These are phyloP conservation scores for Crithidia thermophila DNA, from an alignment of 208 protist species.

Conservation along the genomic window DNA sequence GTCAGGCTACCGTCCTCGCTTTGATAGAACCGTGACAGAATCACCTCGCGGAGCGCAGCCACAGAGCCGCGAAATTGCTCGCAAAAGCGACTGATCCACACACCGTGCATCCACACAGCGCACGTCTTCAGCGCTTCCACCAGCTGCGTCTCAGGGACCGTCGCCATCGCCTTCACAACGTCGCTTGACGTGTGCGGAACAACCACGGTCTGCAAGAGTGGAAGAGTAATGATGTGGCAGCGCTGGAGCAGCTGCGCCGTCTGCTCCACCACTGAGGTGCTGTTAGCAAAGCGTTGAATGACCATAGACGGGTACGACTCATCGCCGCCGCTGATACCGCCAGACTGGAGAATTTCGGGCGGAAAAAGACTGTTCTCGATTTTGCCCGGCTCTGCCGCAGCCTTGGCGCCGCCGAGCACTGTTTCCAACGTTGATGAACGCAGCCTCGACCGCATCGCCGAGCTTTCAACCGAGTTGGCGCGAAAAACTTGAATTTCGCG, in stretches of 20 bases:
- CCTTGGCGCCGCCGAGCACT: background rate
- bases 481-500: slow-evolving; percentile 62
- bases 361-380: slow-evolving; percentile 80
- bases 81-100: slow-evolving; percentile 72
- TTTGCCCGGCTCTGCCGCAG: background rate
- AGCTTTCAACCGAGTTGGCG: slow-evolving; percentile 56
- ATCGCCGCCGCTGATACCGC: slow-evolving; percentile 76
- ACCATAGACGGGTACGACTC: slow-evolving; percentile 43
- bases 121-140: slow-evolving; percentile 50
- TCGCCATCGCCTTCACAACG: slow-evolving; percentile 21
- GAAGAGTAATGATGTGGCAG: slow-evolving; percentile 71
- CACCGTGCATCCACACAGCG: slow-evolving; percentile 83
- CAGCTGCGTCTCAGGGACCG: slow-evolving; percentile 34
- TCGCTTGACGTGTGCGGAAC: slow-evolving; percentile 32
- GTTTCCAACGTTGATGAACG: slow-evolving; percentile 44
- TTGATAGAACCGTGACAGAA: slow-evolving; percentile 68
- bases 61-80: slow-evolving; percentile 61
- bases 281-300: slow-evolving; percentile 65
- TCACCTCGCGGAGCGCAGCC: slow-evolving; percentile 74
- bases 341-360: slow-evolving; percentile 72
- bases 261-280: slow-evolving; percentile 53
- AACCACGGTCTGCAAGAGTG: slow-evolving; percentile 20
- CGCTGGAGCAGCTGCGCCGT: slow-evolving; percentile 57
- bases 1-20: slow-evolving; percentile 55
- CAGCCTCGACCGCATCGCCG: slow-evolving; percentile 46